Percentiles rank a stretch among this genome's conserved stretches.
phyloP scores from a whole-genome alignment of 2,329 filamentous ascomycete genomes.

The Sclerotinia minor region DNA sequence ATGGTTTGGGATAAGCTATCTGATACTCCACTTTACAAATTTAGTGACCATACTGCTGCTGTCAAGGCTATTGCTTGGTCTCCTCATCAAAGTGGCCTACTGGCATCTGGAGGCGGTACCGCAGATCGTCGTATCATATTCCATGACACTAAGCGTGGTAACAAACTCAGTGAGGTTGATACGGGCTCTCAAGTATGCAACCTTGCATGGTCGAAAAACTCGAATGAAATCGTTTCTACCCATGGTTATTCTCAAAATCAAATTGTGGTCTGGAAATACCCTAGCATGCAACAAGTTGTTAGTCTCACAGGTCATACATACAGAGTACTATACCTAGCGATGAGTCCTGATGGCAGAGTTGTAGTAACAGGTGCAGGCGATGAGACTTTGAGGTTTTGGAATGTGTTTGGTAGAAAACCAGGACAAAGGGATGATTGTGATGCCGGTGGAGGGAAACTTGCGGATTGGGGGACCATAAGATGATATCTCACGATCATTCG shows the following conservation, averaged over 20 bases:
- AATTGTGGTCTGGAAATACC: constrained; percentile 99
- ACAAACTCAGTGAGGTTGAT: constrained; percentile 82
- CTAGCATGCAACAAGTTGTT: constrained; percentile 94
- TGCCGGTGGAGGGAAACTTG: constrained; percentile 59
- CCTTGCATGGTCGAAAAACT: constrained; percentile 94
- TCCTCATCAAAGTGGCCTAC: constrained; percentile 86
- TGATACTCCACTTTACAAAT: constrained; percentile 90
- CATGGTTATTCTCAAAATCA: constrained; percentile 98
- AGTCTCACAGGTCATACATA: constrained; percentile 96
- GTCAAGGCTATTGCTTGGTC: constrained; percentile 99
- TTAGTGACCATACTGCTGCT: constrained; percentile 90
- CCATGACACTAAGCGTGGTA: constrained; percentile 89
- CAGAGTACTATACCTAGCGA: constrained; percentile 91
- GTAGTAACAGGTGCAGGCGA: constrained; percentile 96
- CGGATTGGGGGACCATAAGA: constrained; percentile 83
- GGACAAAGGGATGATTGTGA: constrained; percentile 68
- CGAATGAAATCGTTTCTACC: constrained; percentile 94
- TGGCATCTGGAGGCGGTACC: constrained; percentile 95
- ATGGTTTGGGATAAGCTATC: constrained; percentile 98
- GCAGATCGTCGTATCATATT: constrained; percentile 97
- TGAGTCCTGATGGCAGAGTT: constrained; percentile 92
- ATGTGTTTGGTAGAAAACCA: constrained; percentile 83
- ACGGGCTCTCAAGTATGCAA: constrained; percentile 99
- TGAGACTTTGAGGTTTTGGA: constrained; percentile 96
- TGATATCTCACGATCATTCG: constrained; percentile 41